Percentiles rank a stretch among this genome's conserved stretches.
phyloP scores from a whole-genome alignment of 2,329 filamentous ascomycete species.

The Alternaria infectoria region DNA sequence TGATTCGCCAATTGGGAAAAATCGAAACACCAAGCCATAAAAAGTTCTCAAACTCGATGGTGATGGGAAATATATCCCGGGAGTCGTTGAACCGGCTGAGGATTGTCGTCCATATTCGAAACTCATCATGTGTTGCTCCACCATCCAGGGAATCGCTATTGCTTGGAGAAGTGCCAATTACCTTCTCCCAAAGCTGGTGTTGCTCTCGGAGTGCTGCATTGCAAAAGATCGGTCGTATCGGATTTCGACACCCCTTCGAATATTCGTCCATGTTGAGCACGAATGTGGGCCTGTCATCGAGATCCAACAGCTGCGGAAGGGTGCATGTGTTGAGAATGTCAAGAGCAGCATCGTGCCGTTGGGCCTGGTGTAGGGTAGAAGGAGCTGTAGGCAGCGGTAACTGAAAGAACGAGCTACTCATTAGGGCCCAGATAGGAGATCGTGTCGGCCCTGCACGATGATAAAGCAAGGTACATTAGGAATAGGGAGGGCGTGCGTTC shows the following conservation, averaged over 20 bases:
- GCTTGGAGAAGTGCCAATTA: slow-evolving; percentile 20
- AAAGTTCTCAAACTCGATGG: slow-evolving; percentile 41
- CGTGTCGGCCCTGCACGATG: not conserved
- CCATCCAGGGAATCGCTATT: not conserved
- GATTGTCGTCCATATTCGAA: slow-evolving; percentile 52
- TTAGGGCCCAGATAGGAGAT: not conserved
- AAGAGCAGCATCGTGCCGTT: slow-evolving; percentile 21
- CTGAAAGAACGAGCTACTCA: slow-evolving; percentile 7
- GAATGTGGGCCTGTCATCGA: slow-evolving; percentile 42
- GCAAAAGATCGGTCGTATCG: slow-evolving; percentile 38
- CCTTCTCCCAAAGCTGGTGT: slow-evolving; percentile 34
- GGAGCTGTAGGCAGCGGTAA: slow-evolving; percentile 1
- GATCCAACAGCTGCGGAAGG: slow-evolving; percentile 38
- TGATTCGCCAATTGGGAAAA: slow-evolving; percentile 37
- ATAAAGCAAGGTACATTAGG: slow-evolving; percentile 1
- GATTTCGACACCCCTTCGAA: slow-evolving; percentile 12
- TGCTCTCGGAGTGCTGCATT: slow-evolving; percentile 40
- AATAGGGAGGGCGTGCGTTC: not conserved
- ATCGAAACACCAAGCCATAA: slow-evolving; percentile 43
- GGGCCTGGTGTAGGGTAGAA: not conserved
- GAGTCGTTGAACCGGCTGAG: slow-evolving; percentile 54
- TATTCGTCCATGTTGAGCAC: slow-evolving; percentile 41
- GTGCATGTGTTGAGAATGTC: slow-evolving; percentile 31
- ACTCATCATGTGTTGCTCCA: slow-evolving; percentile 43
- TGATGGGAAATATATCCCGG: slow-evolving; percentile 54